These are phyloP conservation scores for Rhodamnia rubescens DNA, from an alignment of 345 rosid species.

Conservation along the genomic window DNA sequence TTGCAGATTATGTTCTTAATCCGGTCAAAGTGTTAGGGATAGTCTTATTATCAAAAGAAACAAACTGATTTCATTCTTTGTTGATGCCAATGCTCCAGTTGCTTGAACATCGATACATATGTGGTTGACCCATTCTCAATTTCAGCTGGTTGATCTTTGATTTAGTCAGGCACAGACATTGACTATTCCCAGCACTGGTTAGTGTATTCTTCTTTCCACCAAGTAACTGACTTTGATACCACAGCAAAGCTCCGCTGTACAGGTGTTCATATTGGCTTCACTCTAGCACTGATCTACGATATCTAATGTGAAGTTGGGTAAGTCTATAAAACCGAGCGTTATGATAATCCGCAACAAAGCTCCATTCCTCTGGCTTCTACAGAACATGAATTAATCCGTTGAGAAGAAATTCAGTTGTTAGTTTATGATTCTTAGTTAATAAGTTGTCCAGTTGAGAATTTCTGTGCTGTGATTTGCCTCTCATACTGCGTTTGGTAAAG, in stretches of 20 bases:
- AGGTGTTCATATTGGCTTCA: no score
- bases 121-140: no score
- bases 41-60: background rate
- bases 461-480: background rate
- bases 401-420: background rate
- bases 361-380: background rate
- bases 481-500: background rate
- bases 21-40: background rate
- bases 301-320: background rate
- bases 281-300: no score
- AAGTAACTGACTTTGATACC: no score
- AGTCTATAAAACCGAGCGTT: background rate
- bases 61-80: background rate
- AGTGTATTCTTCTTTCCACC: no score
- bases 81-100: background rate
- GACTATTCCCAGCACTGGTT: background rate
- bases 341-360: background rate
- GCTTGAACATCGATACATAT: background rate
- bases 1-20: background rate
- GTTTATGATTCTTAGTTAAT: background rate
- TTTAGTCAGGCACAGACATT: background rate
- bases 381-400: background rate
- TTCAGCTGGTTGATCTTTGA: background rate
- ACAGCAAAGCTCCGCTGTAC: no score
- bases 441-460: background rate